Conservation (phyloP, 2,329 filamentous ascomycete species). For the Aspergillus texensis region DNA sequence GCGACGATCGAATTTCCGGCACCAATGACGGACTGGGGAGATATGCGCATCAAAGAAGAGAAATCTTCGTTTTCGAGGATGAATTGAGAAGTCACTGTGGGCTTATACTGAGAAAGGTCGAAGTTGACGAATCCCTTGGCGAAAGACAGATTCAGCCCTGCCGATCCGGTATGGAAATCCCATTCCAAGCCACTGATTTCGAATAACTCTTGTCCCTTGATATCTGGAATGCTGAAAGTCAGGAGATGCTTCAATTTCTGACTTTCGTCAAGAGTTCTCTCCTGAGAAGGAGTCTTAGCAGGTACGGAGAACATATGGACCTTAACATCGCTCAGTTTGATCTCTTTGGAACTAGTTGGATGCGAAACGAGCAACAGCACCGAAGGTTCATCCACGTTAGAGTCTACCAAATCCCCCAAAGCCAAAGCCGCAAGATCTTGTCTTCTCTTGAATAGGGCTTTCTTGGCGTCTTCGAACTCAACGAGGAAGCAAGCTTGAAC, state of each 20-base stretch:
- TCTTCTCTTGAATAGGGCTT: conserved; percentile 42
- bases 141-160: conserved; percentile 43
- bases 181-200: conserved; percentile 34
- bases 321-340: conserved; percentile 39
- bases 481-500: conserved; percentile 42
- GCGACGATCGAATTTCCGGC: conserved; percentile 46
- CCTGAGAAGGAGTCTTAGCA: conserved; percentile 24
- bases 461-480: conserved; percentile 46
- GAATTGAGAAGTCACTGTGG: conserved; percentile 41
- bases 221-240: conserved; percentile 37
- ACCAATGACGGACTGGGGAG: conserved; percentile 45
- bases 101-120: conserved; percentile 47
- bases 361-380: conserved; percentile 45
- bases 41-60: conserved; percentile 47
- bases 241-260: conserved; percentile 42
- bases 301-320: conserved; percentile 45
- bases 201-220: conserved; percentile 30
- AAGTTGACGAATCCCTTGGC: conserved; percentile 44
- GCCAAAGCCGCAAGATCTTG: conserved; percentile 44
- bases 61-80: conserved; percentile 40
- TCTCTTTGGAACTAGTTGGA: conserved; percentile 30
- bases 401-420: conserved; percentile 32
- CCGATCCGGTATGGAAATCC: conserved; percentile 44
- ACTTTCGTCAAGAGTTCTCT: conserved; percentile 29
- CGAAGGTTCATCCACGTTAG: conserved; percentile 35